Conservation (phyloP, 2,329 filamentous ascomycete genomes). For the Nemania sp. region DNA sequence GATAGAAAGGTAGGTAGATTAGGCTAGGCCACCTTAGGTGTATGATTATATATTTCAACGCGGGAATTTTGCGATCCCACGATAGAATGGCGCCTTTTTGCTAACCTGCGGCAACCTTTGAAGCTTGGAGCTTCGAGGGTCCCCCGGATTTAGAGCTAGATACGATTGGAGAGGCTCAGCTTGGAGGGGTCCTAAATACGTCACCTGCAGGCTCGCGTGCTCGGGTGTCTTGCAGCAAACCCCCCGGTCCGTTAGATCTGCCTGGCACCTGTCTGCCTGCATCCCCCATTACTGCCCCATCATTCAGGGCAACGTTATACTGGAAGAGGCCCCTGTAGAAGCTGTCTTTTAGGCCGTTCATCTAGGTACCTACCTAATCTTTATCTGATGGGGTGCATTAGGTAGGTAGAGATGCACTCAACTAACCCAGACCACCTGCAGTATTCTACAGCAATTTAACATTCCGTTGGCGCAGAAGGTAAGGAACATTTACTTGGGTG, state of each 20-base stretch:
- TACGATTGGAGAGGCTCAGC: background rate
- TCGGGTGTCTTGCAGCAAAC: slow-evolving; percentile 3
- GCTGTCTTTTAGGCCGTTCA: background rate
- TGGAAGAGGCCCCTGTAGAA: background rate
- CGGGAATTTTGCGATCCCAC: slow-evolving; percentile 32
- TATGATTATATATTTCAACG: background rate
- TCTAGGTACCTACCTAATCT: background rate
- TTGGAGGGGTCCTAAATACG: slow-evolving; percentile 31
- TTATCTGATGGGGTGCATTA: background rate
- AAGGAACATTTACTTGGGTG: too few species aligned
- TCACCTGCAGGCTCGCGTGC: too few species aligned
- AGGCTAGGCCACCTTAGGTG: background rate
- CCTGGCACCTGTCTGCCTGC: slow-evolving; percentile 18
- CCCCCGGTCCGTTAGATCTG: slow-evolving; percentile 12
- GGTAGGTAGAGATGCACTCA: background rate
- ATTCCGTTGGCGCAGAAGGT: too few species aligned
- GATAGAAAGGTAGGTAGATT: too few species aligned
- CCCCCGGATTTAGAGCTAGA: background rate
- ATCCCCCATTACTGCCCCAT: too few species aligned
- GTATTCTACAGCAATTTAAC: too few species aligned
- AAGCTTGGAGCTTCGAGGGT: slow-evolving; percentile 21
- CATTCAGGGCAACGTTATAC: background rate
- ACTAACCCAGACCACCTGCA: too few species aligned
- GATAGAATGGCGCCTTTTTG: slow-evolving; percentile 33
- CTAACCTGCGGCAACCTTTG: slow-evolving; percentile 1